Percentiles rank a stretch among this genome's conserved stretches.
These are phyloP conservation scores for Curvularia lunata DNA, from an alignment of 2,329 filamentous ascomycete genomes.

Conservation along the genomic window DNA sequence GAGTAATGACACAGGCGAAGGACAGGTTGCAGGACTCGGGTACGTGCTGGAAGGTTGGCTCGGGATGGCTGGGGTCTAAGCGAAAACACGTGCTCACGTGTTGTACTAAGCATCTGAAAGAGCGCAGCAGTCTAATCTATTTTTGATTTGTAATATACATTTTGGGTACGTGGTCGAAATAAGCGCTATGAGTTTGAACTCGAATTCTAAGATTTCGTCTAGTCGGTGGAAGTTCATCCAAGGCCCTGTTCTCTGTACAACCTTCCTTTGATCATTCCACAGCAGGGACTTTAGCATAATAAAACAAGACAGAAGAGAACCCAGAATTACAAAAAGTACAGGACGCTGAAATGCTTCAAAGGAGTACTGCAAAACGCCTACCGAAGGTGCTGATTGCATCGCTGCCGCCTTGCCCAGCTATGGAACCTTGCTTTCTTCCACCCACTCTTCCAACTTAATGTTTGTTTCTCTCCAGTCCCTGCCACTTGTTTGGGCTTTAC, in stretches of 20 bases:
- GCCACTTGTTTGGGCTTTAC: slow-evolving; percentile 20
- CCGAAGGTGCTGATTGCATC: slow-evolving; percentile 30
- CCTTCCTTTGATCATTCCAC: background rate
- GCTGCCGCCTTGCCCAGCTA: slow-evolving; percentile 36
- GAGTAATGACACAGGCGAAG: background rate
- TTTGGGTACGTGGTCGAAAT: background rate
- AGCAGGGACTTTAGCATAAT: background rate
- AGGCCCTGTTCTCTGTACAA: background rate
- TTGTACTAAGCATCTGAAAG: background rate
- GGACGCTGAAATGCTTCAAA: slow-evolving; percentile 14
- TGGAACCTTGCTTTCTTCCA: slow-evolving; percentile 41
- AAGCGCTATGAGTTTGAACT: background rate
- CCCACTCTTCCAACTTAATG: slow-evolving; percentile 37
- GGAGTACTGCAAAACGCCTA: slow-evolving; percentile 1
- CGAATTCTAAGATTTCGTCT: background rate
- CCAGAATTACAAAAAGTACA: background rate
- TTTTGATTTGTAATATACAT: background rate
- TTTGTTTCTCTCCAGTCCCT: slow-evolving; percentile 18
- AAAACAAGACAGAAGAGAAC: background rate
- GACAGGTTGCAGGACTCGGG: slow-evolving; percentile 6
- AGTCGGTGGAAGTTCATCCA: background rate
- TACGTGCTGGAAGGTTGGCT: background rate
- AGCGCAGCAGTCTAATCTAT: background rate
- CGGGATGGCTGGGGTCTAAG: slow-evolving; percentile 2
- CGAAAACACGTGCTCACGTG: slow-evolving; percentile 13